A percentile compares a stretch with the other conserved stretches of the same genome.
Evolutionary conservation across 768 basidiomycete species (phyloP).

Genomic region (Suillus occidentalis): DNA sequence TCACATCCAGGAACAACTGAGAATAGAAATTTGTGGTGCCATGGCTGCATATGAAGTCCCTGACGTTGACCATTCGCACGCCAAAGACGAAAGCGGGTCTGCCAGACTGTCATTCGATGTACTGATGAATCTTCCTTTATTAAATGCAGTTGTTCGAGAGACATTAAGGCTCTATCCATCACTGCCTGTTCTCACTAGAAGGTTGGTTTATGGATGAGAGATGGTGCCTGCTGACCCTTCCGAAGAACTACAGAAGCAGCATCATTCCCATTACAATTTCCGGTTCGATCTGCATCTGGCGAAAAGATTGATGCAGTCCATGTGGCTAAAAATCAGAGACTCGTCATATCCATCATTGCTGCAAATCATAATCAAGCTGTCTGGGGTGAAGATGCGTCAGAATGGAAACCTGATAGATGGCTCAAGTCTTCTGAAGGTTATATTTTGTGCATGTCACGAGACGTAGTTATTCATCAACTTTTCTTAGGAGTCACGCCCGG

Average conservation of each 20-base stretch:
- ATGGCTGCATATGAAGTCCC: neutral
- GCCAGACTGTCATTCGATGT: constrained; percentile 39
- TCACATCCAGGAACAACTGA: constrained; percentile 40
- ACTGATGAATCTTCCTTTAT: constrained; percentile 34
- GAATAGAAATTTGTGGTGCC: constrained; percentile 34
- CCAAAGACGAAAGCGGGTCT: constrained; percentile 20
- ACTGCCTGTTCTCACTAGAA: constrained; percentile 41
- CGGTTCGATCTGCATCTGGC: constrained; percentile 13
- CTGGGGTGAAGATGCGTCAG: constrained; percentile 42
- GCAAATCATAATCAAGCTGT: constrained; percentile 43
- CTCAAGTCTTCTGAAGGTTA: constrained; percentile 18
- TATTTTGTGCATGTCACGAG: neutral
- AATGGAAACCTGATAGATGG: constrained; percentile 54
- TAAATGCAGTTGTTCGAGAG: constrained; percentile 42
- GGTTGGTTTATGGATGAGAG: constrained; percentile 27
- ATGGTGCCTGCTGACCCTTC: constrained; percentile 4
- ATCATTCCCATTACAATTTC: constrained; percentile 35
- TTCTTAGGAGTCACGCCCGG: constrained; percentile 2
- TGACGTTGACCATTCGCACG: constrained; percentile 12
- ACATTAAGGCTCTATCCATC: constrained; percentile 43
- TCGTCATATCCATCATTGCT: constrained; percentile 43
- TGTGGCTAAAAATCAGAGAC: constrained; percentile 41
- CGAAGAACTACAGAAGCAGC: constrained; percentile 39
- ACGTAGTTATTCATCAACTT: neutral
- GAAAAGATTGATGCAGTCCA: constrained; percentile 27